Evolutionary conservation across 306 rosid species (phyloP), one percentile per base, ranked within the genome.

Genomic region (Calophaca sinica): DNA sequence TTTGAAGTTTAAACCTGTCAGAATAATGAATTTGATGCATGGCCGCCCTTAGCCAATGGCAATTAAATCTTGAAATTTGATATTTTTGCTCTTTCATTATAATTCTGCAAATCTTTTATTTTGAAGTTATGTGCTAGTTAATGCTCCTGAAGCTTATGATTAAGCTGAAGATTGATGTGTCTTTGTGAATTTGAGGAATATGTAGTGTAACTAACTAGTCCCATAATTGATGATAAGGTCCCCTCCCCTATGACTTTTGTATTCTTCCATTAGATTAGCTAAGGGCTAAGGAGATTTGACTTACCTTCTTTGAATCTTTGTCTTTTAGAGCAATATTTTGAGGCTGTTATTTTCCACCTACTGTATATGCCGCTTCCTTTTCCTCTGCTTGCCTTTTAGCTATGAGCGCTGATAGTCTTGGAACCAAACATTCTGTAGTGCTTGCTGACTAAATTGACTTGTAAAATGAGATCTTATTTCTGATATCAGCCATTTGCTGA

Each of bases 401-500:
- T 32, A 49, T 29, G 41, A n/a, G 49, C 13, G 36, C 13, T 68
- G 39, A 51, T 31, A 67, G 7, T 41, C 39, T 41, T 42, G 29
- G 29, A 10, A 50, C 62, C 51, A 61, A 26, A 33, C 55, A 68
- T 9, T 61, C 73, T 9, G 1, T 31, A 14, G 14, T 68, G 51
- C 45, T 66, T 46, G 28, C 20, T 41, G 26, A 41, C 32, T 64
- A 26, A 46, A 5, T 13, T 68, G 65, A 45, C 10, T 50, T 46
- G 15, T 60, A 48, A 12, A 32, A 35, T 51, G 49, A 32, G 52
- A 60, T 74, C 26, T 50, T 14, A 26, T 63, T 38, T 65, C 15
- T 42, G 73, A 62, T 75, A n/a, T 70, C 73, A 11, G 29, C 55
- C 72, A 31, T 57, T 55, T 64, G 54, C 39, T 55, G 75, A 29